phyloP scores from a whole-genome alignment of 2,329 filamentous ascomycete genomes.

The Colletotrichum sp. region DNA sequence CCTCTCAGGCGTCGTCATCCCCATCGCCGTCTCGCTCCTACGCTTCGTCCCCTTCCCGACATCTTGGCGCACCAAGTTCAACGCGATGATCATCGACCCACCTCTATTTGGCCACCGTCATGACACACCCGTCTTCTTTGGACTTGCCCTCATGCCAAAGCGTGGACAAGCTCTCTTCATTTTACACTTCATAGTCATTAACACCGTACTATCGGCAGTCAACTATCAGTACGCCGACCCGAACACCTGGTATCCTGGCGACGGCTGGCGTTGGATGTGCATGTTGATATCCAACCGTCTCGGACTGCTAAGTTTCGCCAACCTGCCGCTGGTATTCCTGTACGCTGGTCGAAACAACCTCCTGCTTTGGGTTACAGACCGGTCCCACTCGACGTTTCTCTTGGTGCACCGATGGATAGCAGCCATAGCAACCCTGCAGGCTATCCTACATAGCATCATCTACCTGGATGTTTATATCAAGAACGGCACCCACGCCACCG shows the following conservation, averaged over 20 bases:
- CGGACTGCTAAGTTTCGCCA: conserved; percentile 37
- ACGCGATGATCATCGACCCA: conserved; percentile 33
- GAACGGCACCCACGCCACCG: not conserved
- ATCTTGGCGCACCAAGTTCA: conserved; percentile 20
- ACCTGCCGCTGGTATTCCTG: conserved; percentile 35
- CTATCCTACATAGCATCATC: conserved; percentile 36
- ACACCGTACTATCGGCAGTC: conserved; percentile 36
- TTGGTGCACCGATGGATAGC: conserved; percentile 42
- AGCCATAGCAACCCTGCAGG: conserved; percentile 27
- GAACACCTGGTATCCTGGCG: conserved; percentile 21
- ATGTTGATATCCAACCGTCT: conserved; percentile 36
- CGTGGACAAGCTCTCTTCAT: conserved; percentile 50
- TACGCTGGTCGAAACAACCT: conserved; percentile 41
- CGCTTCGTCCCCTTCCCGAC: conserved; percentile 30
- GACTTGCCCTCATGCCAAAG: conserved; percentile 39
- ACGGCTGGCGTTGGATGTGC: conserved; percentile 29
- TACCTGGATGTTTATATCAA: conserved; percentile 20
- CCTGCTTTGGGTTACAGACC: conserved; percentile 38
- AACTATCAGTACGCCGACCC: conserved; percentile 31
- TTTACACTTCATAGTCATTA: conserved; percentile 40
- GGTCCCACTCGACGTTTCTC: conserved; percentile 40
- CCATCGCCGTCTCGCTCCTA: conserved; percentile 32
- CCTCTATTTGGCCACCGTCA: conserved; percentile 29
- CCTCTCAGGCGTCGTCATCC: conserved; percentile 26
- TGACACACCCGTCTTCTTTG: conserved; percentile 20